Evolutionary conservation across 1,284 basidiomycete genomes (phyloP), one percentile per base, ranked within the genome.

Genomic region (Flammula alnicola): DNA sequence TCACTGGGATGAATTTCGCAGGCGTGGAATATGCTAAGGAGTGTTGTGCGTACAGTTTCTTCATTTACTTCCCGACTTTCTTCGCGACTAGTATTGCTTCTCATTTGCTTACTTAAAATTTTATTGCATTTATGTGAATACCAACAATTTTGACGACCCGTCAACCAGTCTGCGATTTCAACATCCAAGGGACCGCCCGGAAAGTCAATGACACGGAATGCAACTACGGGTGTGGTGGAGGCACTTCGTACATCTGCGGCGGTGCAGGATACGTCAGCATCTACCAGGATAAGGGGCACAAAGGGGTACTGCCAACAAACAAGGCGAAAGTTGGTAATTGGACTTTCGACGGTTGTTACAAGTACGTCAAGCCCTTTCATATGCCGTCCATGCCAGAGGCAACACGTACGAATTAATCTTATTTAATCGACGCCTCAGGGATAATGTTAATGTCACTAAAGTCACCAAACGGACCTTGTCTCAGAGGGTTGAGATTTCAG

Each of bases 41-140:
- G 49, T 59, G 57, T 36, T 61, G 60, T 61, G 41, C 23, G 52
- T 55, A n/a, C n/a, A n/a, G n/a, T n/a, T n/a, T n/a, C n/a, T n/a
- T n/a, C n/a, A n/a, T n/a, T n/a, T n/a, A n/a, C n/a, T n/a, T n/a
- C n/a, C n/a, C n/a, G n/a, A n/a, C n/a, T n/a, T n/a, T n/a, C n/a
- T n/a, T n/a, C n/a, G n/a, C n/a, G n/a, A n/a, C n/a, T n/a, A n/a
- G n/a, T n/a, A n/a, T n/a, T n/a, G n/a, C n/a, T n/a, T n/a, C n/a
- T n/a, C n/a, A n/a, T n/a, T n/a, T n/a, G n/a, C n/a, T n/a, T n/a
- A n/a, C n/a, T n/a, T n/a, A n/a, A n/a, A n/a, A n/a, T n/a, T n/a
- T n/a, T n/a, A n/a, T n/a, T n/a, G n/a, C n/a, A n/a, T n/a, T n/a
- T n/a, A n/a, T n/a, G n/a, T n/a, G n/a, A n/a, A n/a, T n/a, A 23